A percentile compares a stretch with the other conserved stretches of the same genome.
Evolutionary conservation across 2,329 filamentous ascomycete species (phyloP).

Genomic region (Periconia digitata): DNA sequence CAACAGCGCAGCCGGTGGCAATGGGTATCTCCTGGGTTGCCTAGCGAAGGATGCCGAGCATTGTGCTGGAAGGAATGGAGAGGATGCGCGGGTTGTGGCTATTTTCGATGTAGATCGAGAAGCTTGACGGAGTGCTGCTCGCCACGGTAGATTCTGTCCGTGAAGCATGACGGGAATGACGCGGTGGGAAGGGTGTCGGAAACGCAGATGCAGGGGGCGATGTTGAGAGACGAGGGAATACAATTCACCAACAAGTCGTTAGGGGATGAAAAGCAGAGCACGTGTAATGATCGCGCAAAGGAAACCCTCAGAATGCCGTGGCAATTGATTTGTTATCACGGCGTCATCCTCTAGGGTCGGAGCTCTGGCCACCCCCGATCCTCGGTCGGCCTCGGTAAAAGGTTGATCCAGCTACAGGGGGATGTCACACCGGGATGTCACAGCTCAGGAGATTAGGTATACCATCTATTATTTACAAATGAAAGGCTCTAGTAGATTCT

Average conservation of each 20-base stretch:
- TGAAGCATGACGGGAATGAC: slow-evolving; percentile 56
- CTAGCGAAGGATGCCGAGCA: slow-evolving; percentile 30
- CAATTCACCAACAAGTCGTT: neutral
- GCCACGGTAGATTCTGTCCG: slow-evolving; percentile 66
- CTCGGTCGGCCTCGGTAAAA: neutral
- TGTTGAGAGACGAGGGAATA: neutral
- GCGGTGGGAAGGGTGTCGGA: neutral
- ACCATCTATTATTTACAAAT: too few species aligned
- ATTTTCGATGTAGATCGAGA: slow-evolving; percentile 44
- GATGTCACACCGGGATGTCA: too few species aligned
- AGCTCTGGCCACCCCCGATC: slow-evolving; percentile 1
- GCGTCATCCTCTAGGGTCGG: neutral
- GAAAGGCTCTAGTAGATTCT: too few species aligned
- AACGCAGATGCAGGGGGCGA: neutral
- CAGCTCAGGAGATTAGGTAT: too few species aligned
- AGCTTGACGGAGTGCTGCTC: slow-evolving; percentile 59
- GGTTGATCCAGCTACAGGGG: neutral
- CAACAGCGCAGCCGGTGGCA: slow-evolving; percentile 35
- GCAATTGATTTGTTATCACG: slow-evolving; percentile 1
- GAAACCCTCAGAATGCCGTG: neutral
- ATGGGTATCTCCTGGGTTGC: slow-evolving; percentile 22
- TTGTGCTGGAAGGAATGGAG: slow-evolving; percentile 32
- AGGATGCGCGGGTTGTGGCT: slow-evolving; percentile 26
- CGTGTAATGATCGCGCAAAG: neutral
- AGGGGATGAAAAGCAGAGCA: neutral